These are phyloP conservation scores for Pestalotiopsis sp. DNA, from an alignment of 2,329 filamentous ascomycete genomes.

Conservation along the genomic window DNA sequence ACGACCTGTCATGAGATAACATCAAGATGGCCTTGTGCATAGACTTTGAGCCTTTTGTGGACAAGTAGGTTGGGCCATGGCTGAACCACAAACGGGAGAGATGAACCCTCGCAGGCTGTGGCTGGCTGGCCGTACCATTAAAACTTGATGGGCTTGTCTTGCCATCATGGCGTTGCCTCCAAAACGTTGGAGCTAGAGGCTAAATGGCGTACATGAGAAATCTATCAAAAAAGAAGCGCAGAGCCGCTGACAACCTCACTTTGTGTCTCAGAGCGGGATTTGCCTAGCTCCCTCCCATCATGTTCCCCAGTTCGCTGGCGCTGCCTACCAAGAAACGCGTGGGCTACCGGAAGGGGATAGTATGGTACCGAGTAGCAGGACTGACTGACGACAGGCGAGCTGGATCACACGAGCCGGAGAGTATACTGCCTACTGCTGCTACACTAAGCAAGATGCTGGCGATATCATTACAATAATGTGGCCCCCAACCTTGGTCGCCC, in stretches of 20 bases:
- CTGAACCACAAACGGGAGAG: neutral
- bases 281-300: neutral
- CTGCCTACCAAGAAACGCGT: neutral
- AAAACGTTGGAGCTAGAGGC: neutral
- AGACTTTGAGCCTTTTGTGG: neutral
- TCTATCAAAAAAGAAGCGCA: neutral
- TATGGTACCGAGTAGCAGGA: neutral
- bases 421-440: too few species aligned
- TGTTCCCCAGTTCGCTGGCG: neutral
- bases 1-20: constrained; percentile 2
- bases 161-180: neutral
- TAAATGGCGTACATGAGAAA: neutral
- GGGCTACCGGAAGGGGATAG: neutral
- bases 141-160: neutral
- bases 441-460: neutral
- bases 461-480: constrained; percentile 1
- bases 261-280: constrained; percentile 1
- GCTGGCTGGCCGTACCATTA: neutral
- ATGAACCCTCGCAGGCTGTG: neutral
- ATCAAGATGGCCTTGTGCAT: neutral
- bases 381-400: neutral
- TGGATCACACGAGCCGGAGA: neutral
- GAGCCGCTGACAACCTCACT: constrained; percentile 4
- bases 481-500: neutral
- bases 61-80: constrained; percentile 7